phyloP scores from a whole-genome alignment of 192 early-diverging fungal species.

The Backusella tuberculispora region DNA sequence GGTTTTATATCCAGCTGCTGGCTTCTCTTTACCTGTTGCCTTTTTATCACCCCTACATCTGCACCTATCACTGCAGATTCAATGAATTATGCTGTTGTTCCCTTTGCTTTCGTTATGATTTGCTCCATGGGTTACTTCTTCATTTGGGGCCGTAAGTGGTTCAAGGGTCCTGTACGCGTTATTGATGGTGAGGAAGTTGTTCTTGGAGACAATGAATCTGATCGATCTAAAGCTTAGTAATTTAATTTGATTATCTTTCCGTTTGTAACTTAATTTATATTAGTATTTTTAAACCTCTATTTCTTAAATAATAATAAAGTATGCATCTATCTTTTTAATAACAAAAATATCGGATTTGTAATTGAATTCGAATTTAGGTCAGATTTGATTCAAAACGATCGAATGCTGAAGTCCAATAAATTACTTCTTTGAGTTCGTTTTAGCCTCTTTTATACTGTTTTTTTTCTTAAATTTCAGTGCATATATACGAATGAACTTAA shows the following conservation, averaged over 20 bases:
- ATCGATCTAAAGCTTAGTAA: background rate
- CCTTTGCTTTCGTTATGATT: conserved; percentile 52
- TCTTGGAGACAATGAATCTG: conserved; percentile 36
- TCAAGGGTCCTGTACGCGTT: conserved; percentile 43
- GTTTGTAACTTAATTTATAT: conserved; percentile 1
- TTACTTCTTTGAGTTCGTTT: too few species aligned
- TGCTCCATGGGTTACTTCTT: conserved; percentile 48
- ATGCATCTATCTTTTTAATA: background rate
- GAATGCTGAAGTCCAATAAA: too few species aligned
- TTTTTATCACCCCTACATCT: conserved; percentile 46
- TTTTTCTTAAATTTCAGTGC: too few species aligned
- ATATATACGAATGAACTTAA: too few species aligned
- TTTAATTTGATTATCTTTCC: background rate
- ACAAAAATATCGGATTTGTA: background rate
- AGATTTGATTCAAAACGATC: too few species aligned
- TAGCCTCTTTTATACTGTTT: too few species aligned
- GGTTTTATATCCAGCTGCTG: conserved; percentile 46
- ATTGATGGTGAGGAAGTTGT: conserved; percentile 35
- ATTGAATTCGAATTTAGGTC: background rate
- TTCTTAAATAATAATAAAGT: background rate
- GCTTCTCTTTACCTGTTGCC: conserved; percentile 44
- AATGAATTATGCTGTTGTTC: conserved; percentile 56
- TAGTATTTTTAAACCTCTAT: background rate
- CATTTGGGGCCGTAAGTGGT: conserved; percentile 60
- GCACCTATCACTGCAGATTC: conserved; percentile 48